Evolutionary conservation across 148 eudicot species (phyloP).

Genomic region (Nepenthes gracilis): DNA sequence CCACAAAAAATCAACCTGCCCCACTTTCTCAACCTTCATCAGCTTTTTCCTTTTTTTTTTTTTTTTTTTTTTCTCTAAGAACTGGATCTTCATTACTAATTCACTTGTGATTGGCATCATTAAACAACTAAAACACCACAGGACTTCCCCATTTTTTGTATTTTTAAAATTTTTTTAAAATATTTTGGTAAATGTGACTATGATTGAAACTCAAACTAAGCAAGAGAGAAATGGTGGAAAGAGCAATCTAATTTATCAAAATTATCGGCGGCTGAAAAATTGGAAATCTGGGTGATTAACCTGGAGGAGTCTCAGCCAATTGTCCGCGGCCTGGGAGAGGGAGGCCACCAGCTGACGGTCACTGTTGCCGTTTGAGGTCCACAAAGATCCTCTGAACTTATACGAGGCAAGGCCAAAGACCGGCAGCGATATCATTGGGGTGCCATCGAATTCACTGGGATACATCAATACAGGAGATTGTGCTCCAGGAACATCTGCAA

Average conservation of each 20-base stretch:
- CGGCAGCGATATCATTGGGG: conserved; percentile 54
- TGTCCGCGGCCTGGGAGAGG: conserved; percentile 56
- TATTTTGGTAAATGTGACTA: too few species aligned
- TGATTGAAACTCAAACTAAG: too few species aligned
- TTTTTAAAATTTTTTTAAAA: neutral
- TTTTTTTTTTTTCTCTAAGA: too few species aligned
- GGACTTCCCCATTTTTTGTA: neutral
- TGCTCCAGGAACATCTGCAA: conserved; percentile 27
- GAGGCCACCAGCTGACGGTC: conserved; percentile 35
- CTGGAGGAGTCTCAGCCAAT: conserved; percentile 42
- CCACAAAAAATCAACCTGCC: too few species aligned
- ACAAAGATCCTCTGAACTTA: conserved; percentile 58
- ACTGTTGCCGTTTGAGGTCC: conserved; percentile 51
- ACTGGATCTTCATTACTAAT: neutral
- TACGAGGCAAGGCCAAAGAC: conserved; percentile 74
- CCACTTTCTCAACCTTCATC: neutral
- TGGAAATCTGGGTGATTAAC: conserved; percentile 86
- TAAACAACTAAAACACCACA: neutral
- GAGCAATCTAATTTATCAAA: neutral
- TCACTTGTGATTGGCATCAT: neutral
- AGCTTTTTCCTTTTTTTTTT: neutral
- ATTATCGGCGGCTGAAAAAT: conserved; percentile 67
- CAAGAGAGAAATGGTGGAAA: too few species aligned
- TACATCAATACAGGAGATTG: conserved; percentile 35
- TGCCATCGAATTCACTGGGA: conserved; percentile 47